Conservation (phyloP, 2,329 filamentous ascomycete genomes). For the Periconia macrospinosa region DNA sequence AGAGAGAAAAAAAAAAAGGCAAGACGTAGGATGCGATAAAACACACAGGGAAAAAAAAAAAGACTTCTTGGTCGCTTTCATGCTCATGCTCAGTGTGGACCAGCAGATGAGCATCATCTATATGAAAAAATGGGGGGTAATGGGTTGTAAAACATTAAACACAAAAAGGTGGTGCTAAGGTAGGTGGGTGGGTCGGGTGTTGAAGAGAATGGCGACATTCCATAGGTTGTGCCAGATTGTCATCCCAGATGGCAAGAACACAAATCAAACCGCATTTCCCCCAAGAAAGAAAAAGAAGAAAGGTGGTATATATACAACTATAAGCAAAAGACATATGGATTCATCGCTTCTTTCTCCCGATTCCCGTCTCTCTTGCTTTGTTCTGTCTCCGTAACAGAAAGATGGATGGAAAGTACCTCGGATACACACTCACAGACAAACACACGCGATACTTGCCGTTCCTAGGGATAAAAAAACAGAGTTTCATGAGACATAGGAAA, state of each 20-base stretch:
- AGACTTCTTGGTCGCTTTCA: too few relatives aligned
- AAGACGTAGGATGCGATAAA: too few relatives aligned
- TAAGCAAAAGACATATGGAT: not conserved
- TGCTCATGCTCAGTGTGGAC: too few relatives aligned
- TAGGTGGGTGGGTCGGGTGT: too few relatives aligned
- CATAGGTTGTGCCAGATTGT: too few relatives aligned
- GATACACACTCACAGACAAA: not conserved
- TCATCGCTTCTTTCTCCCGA: not conserved
- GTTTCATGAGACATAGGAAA: slow-evolving; percentile 7
- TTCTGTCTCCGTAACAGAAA: not conserved
- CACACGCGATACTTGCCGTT: slow-evolving; percentile 11
- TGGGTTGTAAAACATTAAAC: too few relatives aligned
- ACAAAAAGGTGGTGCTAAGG: too few relatives aligned
- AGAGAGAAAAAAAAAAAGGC: too few relatives aligned
- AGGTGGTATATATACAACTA: not conserved
- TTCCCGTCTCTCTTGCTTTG: not conserved
- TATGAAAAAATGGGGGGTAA: too few relatives aligned
- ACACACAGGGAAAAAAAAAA: too few relatives aligned
- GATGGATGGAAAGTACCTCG: not conserved
- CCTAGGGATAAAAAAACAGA: slow-evolving; percentile 7
- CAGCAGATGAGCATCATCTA: too few relatives aligned
- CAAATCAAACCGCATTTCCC: not conserved
- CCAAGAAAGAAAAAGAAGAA: not conserved
- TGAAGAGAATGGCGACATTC: too few relatives aligned
- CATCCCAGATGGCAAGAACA: not conserved